Percentiles rank a stretch among this genome's conserved stretches.
phyloP scores from a whole-genome alignment of 768 basidiomycete genomes.

The Phylloporus arenicola region DNA sequence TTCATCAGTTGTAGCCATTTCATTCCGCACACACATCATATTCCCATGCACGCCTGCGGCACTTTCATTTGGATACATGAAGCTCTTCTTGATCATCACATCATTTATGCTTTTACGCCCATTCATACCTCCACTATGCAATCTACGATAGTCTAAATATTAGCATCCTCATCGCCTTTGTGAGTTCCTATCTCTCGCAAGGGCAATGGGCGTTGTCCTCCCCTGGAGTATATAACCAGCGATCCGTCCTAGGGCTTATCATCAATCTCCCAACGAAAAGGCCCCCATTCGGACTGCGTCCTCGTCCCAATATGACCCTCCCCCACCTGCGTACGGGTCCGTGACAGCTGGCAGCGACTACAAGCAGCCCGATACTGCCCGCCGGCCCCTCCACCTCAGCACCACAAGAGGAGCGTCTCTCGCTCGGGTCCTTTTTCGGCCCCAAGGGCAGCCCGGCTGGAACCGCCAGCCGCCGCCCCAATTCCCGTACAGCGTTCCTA shows the following conservation, averaged over 20 bases:
- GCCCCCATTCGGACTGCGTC: slow-evolving; percentile 8
- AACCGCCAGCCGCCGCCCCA: slow-evolving; percentile 13
- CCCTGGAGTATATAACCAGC: not conserved
- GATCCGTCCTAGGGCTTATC: too few species aligned
- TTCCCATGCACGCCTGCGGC: slow-evolving; percentile 20
- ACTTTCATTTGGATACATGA: slow-evolving; percentile 16
- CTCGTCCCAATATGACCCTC: not conserved
- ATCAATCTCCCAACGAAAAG: slow-evolving; percentile 29
- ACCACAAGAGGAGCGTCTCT: slow-evolving; percentile 8
- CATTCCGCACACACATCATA: slow-evolving; percentile 5
- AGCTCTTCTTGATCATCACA: slow-evolving; percentile 12
- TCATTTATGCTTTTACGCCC: not conserved
- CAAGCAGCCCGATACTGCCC: not conserved
- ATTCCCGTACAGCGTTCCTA: slow-evolving; percentile 22
- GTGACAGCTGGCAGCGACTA: not conserved
- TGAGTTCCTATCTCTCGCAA: not conserved
- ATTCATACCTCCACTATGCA: slow-evolving; percentile 9
- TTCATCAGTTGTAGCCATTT: slow-evolving; percentile 17
- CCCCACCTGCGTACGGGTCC: slow-evolving; percentile 11
- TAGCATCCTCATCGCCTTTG: not conserved
- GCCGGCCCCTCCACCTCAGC: not conserved
- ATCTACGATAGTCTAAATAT: slow-evolving; percentile 11
- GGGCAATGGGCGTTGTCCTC: not conserved
- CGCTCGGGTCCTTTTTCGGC: slow-evolving; percentile 25
- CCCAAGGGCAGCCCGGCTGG: slow-evolving; percentile 27